Percentiles rank a stretch among this genome's conserved stretches.
phyloP scores from a whole-genome alignment of 768 basidiomycete species.

The Leccinum disarticulatum region DNA sequence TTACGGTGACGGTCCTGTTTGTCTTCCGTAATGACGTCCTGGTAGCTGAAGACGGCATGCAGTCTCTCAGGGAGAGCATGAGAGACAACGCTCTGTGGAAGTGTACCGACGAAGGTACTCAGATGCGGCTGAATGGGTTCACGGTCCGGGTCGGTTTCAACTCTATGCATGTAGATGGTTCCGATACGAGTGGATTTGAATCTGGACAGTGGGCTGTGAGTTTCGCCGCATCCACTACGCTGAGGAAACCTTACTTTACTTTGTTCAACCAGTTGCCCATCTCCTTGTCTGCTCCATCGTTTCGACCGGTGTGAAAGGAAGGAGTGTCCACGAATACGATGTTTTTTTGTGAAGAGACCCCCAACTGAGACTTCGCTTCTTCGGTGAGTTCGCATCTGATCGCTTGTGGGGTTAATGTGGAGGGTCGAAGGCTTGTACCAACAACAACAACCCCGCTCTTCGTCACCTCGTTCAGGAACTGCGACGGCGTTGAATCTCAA shows the following conservation, averaged over 20 bases:
- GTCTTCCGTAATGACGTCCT: fast-evolving
- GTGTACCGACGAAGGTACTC: constrained; percentile 4
- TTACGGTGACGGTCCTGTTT: background rate
- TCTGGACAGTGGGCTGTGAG: constrained; percentile 1
- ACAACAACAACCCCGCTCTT: background rate
- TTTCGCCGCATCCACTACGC: background rate
- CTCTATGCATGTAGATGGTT: constrained; percentile 17
- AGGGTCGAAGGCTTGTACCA: background rate
- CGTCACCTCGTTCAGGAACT: constrained; percentile 16
- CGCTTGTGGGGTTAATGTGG: constrained; percentile 6
- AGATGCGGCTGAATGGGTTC: constrained; percentile 3
- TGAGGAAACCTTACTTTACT: background rate
- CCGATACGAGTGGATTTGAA: constrained; percentile 7
- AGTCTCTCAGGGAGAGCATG: background rate
- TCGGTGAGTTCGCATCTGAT: constrained; percentile 10
- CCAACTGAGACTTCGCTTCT: background rate
- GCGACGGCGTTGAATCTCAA: background rate
- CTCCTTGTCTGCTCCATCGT: background rate
- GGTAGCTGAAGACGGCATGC: constrained; percentile 11
- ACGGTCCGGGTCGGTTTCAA: background rate
- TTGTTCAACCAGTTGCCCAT: constrained; percentile 8
- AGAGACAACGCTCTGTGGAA: constrained; percentile 4
- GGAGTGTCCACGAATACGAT: constrained; percentile 28
- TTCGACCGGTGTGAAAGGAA: constrained; percentile 8
- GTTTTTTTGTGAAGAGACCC: background rate